Evolutionary conservation across 495 filamentous ascomycete species (phyloP), one percentile per base, ranked within the genome.

Genomic region (Xylaria palmicola): DNA sequence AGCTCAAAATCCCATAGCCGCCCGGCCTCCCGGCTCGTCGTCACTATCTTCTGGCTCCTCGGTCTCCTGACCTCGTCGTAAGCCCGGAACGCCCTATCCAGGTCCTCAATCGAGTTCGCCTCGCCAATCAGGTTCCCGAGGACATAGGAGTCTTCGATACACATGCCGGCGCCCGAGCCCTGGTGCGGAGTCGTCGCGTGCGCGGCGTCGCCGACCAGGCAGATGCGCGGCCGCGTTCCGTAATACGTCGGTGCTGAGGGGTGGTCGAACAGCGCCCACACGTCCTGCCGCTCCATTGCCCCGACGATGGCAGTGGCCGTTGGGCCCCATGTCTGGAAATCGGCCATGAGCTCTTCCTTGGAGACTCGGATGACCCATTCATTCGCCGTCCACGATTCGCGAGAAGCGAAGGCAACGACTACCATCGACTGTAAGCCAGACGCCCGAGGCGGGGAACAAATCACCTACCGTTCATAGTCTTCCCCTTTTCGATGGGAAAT

Each of bases 141-240:
- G 12, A 89, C 77, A 48, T 80, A 80, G 6, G 85, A 82, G 71
- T 90, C 88, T 65, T 90, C 88, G 32, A 90, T 83, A 3, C 85
- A 84, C 72, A 86, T 82, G 0, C 88, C 87, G 0, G 86, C 87
- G 0, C 88, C 88, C 1, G 87, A 78, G 8, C 87, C 88, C 63
- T 90, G 86, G 65, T 90, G 87, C 0, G 88, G 88, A 3, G 87
- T 88, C 0, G 81, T 81, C 0, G 88, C 86, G 62, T 90, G 88
- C 0, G 88, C 88, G 0, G 88, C 88, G 62, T 90, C 88, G 1
- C 89, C 88, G 0, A 89, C 71, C 2, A 90, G 74, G 6, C 80
- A 83, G 0, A 90, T 64, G 0, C 79, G 75, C 4, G 66, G 67
- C 12, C 36, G 43, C 9, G 53, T 47, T 2, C 79, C 81, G 30